phyloP scores from a whole-genome alignment of 805 yeast genomes.

The Hanseniaspora hatyaiensis region DNA sequence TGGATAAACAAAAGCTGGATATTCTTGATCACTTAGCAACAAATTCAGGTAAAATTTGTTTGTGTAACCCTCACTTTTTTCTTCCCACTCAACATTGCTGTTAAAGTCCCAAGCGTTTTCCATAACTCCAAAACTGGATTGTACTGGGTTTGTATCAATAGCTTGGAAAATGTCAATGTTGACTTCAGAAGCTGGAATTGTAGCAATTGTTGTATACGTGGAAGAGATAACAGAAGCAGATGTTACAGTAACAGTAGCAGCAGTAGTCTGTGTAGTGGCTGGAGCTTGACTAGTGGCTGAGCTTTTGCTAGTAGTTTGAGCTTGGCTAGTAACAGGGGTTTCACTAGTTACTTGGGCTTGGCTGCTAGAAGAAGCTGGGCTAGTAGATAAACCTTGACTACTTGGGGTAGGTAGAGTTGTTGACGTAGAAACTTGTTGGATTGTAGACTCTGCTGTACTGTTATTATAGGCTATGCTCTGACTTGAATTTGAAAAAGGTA shows the following conservation, averaged over 20 bases:
- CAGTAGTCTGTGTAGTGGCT: conserved; percentile 3
- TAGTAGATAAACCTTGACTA: neutral
- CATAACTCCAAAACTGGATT: conserved; percentile 36
- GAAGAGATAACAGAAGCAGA: conserved; percentile 16
- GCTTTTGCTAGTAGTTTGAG: too few species aligned
- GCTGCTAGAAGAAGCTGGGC: neutral
- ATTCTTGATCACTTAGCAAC: conserved; percentile 42
- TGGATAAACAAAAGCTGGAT: conserved; percentile 54
- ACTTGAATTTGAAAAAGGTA: conserved; percentile 13
- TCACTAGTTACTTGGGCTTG: too few species aligned
- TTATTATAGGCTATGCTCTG: too few species aligned
- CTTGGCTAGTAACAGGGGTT: too few species aligned
- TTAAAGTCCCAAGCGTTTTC: conserved; percentile 39
- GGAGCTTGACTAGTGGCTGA: too few species aligned
- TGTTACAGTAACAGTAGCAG: conserved; percentile 8
- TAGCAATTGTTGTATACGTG: conserved; percentile 17
- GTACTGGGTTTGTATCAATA: conserved; percentile 38
- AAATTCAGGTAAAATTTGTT: conserved; percentile 67
- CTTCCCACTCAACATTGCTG: conserved; percentile 36
- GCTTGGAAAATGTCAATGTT: conserved; percentile 38
- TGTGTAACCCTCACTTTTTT: conserved; percentile 42
- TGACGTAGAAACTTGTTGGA: conserved; percentile 4
- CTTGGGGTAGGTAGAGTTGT: neutral
- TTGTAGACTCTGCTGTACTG: too few species aligned
- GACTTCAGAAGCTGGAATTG: conserved; percentile 21